Base-by-base conservation (phyloP, 345 rosid species). In the Citrus sinensis region DNA sequence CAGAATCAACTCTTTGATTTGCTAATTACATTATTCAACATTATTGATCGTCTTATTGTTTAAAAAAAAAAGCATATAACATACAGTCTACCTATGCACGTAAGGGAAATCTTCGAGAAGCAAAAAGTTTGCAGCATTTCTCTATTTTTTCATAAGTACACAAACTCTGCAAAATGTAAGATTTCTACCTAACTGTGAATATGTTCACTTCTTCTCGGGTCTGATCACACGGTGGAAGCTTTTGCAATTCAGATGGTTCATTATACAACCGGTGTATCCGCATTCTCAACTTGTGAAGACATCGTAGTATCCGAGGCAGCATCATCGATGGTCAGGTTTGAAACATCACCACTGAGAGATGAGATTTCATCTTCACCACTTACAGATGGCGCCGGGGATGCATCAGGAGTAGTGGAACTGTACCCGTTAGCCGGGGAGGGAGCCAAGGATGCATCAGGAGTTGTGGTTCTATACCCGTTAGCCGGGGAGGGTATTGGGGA, bases 301-400 rank as follows among this genome's bases (percentile, higher is more conserved):
- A 83, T 87, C 0, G 89, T 87, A 5, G 87, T 78, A 76, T 92
- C 95, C 0, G 96, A 93, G 37, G 86, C 91, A 62, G 88, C 87
- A 73, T 89, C 97, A 10, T 90, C 94, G 1, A 90, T 74, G 16
- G 83, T 85, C 66, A 89, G 82, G 85, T 83, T 86, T 2, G 92
- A 90, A 32, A 90, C 78, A 17, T 93, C 97, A 27, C 93, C 89
- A 30, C 87, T 74, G 70, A 92, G 37, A 5, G 96, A 92, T 27
- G 91, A 87, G 79, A 39, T 84, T 54, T 95, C 98, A 7, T 95
- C 97, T 70, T 92, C 97, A 4, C 89, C 94, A 0, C 79, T 87
- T 66, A 95, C 58, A 20, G 95, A 95, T 60, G 94, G 89, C 55
- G 90, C 88, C 2, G 94, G 92, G 27, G 98, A 95, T 39, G 90